phyloP scores from a whole-genome alignment of 805 yeast species.

The Komagataella mondaviorum region DNA sequence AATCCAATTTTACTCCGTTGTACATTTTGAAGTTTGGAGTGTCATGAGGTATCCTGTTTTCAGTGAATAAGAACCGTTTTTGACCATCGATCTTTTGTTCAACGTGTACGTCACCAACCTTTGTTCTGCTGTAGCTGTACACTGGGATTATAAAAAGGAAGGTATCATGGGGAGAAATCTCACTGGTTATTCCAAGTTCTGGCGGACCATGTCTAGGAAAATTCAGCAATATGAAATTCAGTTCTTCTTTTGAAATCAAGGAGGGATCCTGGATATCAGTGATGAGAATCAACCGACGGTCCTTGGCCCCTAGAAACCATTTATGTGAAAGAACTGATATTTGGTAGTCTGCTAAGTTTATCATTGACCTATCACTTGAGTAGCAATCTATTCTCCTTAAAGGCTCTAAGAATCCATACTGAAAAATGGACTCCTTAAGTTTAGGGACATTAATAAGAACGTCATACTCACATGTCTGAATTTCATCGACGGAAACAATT shows the following conservation, averaged over 20 bases:
- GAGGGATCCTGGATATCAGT: not conserved
- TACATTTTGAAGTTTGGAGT: not conserved
- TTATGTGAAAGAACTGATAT: not conserved
- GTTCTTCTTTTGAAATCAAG: not conserved
- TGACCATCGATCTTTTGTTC: not conserved
- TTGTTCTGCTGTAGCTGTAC: not conserved
- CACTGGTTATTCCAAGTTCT: not conserved
- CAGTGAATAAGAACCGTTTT: not conserved
- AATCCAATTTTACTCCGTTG: not conserved
- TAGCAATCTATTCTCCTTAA: not conserved
- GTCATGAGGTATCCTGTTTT: not conserved
- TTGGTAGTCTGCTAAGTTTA: not conserved
- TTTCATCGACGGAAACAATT: conserved; percentile 12
- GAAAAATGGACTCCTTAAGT: conserved; percentile 9
- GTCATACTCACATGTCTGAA: conserved; percentile 18
- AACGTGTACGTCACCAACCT: conserved; percentile 2
- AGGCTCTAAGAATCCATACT: not conserved
- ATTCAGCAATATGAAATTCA: not conserved
- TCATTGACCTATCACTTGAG: not conserved
- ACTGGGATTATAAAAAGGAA: not conserved
- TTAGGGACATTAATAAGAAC: conserved; percentile 10
- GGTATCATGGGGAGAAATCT: not conserved
- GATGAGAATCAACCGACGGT: not conserved
- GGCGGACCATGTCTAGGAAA: not conserved
- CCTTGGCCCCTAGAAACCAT: not conserved